Percentiles rank a stretch among this genome's conserved stretches.
Conservation (phyloP, 768 basidiomycete genomes). For the Tricholoma sp. region DNA sequence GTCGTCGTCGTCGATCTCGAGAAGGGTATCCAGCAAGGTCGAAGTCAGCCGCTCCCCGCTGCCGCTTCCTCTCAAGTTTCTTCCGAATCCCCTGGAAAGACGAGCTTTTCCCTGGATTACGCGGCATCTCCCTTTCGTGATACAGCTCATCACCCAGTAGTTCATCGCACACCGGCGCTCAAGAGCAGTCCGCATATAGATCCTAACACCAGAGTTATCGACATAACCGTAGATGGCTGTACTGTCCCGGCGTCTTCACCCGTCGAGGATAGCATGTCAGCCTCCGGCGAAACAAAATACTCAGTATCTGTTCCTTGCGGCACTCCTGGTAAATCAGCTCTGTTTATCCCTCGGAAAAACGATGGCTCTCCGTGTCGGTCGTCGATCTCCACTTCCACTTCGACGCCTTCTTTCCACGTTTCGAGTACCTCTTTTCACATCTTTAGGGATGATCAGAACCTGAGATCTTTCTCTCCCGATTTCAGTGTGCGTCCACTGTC, state of each 20-base stretch:
- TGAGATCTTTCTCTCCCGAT: neutral
- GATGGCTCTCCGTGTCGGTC: neutral
- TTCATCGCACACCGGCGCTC: neutral
- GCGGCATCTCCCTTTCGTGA: neutral
- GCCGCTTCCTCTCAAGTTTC: neutral
- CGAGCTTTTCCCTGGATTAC: neutral
- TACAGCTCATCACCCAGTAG: neutral
- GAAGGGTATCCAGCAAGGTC: neutral
- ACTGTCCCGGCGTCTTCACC: neutral
- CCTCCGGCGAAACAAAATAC: neutral
- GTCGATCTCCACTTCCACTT: neutral
- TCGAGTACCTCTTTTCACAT: neutral
- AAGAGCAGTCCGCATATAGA: neutral
- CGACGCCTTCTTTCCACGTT: neutral
- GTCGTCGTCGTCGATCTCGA: neutral
- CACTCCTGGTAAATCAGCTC: neutral
- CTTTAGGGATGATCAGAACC: neutral
- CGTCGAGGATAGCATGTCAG: slow-evolving; percentile 3
- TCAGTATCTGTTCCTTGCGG: neutral
- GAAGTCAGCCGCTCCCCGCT: neutral
- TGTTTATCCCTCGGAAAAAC: neutral
- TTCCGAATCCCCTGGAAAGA: neutral
- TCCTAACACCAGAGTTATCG: neutral
- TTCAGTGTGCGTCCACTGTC: slow-evolving; percentile 3
- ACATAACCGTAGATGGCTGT: neutral